Evolutionary conservation across 2,329 filamentous ascomycete species (phyloP), one percentile per base, ranked within the genome.

Genomic region (Acrocalymma vagum): DNA sequence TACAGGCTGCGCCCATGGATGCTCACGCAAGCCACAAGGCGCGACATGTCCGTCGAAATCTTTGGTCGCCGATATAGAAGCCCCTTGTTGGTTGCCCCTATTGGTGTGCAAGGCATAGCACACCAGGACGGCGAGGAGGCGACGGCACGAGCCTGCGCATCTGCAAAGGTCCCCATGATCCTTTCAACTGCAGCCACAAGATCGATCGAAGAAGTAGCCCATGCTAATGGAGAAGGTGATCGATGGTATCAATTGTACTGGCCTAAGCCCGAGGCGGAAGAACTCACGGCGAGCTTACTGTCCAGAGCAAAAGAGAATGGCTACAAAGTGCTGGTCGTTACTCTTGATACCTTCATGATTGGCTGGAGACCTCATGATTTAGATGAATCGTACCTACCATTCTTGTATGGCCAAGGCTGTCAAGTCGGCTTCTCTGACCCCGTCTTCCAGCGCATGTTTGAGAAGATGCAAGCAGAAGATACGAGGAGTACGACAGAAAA

Each of bases 171-270:
- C 0, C 86, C 87, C 0, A 88, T 84, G 65, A 83, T 83, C 36
- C 72, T 89, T 32, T 85, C 80, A 45, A 89, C 86, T 2, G 85
- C 86, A 1, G 78, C 82, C 3, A 79, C 79, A 2, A 75, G 78
- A 21, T 79, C 78, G 1, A 85, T 90, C 42, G 86, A 89, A 61
- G 80, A 89, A 33, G 79, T 88, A 0, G 84, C 83, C 0, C 58
- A 72, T 6, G 82, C 82, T 0, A 82, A 78, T 34, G 79, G 78
- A 0, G 69, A 78, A 5, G 81, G 81, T 2, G 73, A 78, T 21
- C 73, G 85, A 9, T 91, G 85, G 85, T 91, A 79, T 62, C 87
- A 91, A 61, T 77, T 91, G 0, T 91, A 91, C 70, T 90, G 86
- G 84, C 86, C 87, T 0, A 72, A 75, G 76, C 83, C 85, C 0